phyloP scores from a whole-genome alignment of 192 early-diverging fungal genomes.

The Podila clonocystis region DNA sequence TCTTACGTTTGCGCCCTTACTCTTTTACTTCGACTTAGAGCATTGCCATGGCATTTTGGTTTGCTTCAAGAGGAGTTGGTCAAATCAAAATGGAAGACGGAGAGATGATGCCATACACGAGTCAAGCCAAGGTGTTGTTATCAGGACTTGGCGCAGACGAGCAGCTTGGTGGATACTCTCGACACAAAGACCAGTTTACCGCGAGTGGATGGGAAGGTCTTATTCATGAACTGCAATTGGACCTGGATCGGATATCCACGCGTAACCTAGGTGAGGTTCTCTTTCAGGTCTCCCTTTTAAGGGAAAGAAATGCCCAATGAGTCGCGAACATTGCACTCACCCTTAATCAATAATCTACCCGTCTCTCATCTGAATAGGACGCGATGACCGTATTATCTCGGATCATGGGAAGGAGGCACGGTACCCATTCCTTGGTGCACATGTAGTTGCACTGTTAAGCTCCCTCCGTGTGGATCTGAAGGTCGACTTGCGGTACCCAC shows the following conservation, averaged over 20 bases:
- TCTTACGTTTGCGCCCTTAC: neutral
- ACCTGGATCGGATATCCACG: slow-evolving; percentile 84
- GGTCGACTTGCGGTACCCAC: slow-evolving; percentile 78
- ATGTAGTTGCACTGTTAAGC: slow-evolving; percentile 75
- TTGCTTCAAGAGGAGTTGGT: slow-evolving; percentile 87
- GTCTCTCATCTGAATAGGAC: slow-evolving; percentile 53
- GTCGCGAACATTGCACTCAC: neutral
- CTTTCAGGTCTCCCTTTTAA: neutral
- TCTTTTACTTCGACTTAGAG: slow-evolving; percentile 63
- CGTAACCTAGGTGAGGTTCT: slow-evolving; percentile 76
- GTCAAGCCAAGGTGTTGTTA: slow-evolving; percentile 80
- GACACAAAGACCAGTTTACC: slow-evolving; percentile 81
- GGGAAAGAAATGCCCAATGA: neutral
- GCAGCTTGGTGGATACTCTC: slow-evolving; percentile 91
- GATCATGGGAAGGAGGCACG: slow-evolving; percentile 87
- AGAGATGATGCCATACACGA: slow-evolving; percentile 60
- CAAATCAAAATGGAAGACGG: slow-evolving; percentile 26
- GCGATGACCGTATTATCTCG: slow-evolving; percentile 93
- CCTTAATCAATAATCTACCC: neutral
- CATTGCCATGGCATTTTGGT: slow-evolving; percentile 97
- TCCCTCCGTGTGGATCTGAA: slow-evolving; percentile 81
- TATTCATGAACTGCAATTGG: slow-evolving; percentile 80
- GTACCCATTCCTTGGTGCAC: slow-evolving; percentile 86
- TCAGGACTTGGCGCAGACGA: slow-evolving; percentile 96
- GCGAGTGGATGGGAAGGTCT: slow-evolving; percentile 72